Percentiles rank a stretch among this genome's conserved stretches.
Evolutionary conservation across 164 flowering plant genomes (phyloP).

Genomic region (Echeveria elegans): DNA sequence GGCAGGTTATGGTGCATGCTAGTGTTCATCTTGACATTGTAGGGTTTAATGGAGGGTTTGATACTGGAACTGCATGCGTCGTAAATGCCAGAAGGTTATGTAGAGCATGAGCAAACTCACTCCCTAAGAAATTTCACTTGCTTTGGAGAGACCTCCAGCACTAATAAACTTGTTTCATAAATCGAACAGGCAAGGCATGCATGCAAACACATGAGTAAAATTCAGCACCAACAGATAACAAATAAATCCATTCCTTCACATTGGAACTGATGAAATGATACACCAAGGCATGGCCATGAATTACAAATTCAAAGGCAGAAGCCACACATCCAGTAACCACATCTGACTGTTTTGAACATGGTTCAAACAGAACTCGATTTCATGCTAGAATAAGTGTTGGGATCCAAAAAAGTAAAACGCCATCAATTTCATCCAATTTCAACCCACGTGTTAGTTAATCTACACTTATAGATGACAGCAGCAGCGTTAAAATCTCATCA

Average conservation of each 20-base stretch:
- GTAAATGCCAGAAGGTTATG: background rate
- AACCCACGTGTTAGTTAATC: background rate
- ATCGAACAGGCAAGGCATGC: background rate
- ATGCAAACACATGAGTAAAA: background rate
- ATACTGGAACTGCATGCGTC: background rate
- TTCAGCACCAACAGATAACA: background rate
- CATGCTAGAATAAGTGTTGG: background rate
- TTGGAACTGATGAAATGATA: background rate
- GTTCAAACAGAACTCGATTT: background rate
- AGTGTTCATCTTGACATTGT: conserved; percentile 2
- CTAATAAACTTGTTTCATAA: background rate
- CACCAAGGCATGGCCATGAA: background rate
- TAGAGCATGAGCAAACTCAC: background rate
- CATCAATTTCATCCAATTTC: background rate
- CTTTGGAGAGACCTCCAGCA: background rate
- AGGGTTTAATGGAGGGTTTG: background rate
- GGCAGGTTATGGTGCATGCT: conserved; percentile 1
- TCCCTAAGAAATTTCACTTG: background rate
- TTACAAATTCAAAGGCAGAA: background rate
- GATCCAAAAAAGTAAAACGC: background rate
- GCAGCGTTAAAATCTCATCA: no score
- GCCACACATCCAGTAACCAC: background rate
- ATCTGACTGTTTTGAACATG: no score
- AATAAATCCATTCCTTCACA: background rate
- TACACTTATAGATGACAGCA: background rate